A percentile compares a stretch with the other conserved stretches of the same genome.
Conservation (phyloP, 192 early-diverging fungal genomes). For the Coemansia sp. region DNA sequence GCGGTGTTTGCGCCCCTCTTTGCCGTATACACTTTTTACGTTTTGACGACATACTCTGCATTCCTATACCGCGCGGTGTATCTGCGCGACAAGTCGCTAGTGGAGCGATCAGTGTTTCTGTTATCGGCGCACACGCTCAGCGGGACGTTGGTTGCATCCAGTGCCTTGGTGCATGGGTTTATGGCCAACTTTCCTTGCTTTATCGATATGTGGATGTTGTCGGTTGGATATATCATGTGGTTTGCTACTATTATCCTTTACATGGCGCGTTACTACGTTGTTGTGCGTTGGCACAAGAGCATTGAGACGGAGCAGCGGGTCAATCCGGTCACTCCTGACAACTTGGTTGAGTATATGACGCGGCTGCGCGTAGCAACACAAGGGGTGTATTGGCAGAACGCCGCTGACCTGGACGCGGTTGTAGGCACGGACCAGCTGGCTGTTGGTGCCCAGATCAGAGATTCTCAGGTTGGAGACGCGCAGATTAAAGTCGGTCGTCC, state of each 20-base stretch:
- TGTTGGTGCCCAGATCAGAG: not conserved
- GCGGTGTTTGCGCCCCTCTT: slow-evolving; percentile 21
- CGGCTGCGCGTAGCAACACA: slow-evolving; percentile 6
- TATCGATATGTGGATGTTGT: slow-evolving; percentile 34
- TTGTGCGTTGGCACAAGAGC: slow-evolving; percentile 12
- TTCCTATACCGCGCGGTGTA: slow-evolving; percentile 34
- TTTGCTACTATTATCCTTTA: slow-evolving; percentile 18
- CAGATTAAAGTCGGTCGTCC: not conserved
- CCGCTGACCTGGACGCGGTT: not conserved
- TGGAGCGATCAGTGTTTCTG: slow-evolving; percentile 36
- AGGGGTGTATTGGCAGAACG: slow-evolving; percentile 8
- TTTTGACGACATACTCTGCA: slow-evolving; percentile 17
- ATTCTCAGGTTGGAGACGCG: not conserved
- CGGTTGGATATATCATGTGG: slow-evolving; percentile 25
- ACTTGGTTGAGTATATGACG: slow-evolving; percentile 25
- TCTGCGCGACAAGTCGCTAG: slow-evolving; percentile 25
- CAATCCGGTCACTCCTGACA: slow-evolving; percentile 40
- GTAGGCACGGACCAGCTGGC: not conserved
- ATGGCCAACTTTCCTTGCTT: slow-evolving; percentile 35
- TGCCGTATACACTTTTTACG: slow-evolving; percentile 18
- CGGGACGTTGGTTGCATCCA: slow-evolving; percentile 17
- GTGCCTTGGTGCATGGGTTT: slow-evolving; percentile 17
- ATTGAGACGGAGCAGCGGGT: slow-evolving; percentile 27
- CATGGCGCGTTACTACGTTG: slow-evolving; percentile 34
- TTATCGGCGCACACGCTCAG: slow-evolving; percentile 16